Evolutionary conservation across 805 yeast genomes (phyloP).

Genomic region (Lipomyces sp.): DNA sequence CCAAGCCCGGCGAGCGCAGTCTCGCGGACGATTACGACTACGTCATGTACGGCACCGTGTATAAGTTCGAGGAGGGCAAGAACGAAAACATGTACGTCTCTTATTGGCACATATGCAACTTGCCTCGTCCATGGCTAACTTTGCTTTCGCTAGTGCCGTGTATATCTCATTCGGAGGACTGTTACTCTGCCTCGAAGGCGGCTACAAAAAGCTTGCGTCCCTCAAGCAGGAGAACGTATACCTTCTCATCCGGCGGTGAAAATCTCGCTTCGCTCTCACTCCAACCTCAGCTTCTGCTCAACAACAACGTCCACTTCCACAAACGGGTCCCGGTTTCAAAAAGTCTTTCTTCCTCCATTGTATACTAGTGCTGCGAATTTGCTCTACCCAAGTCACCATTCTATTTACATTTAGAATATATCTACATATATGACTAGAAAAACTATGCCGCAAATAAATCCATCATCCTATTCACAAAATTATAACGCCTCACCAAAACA

Average conservation of each 20-base stretch:
- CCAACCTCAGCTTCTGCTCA: not conserved
- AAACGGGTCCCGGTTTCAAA: no score
- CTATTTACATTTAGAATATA: no score
- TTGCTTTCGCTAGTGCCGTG: constrained; percentile 63
- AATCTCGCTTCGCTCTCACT: not conserved
- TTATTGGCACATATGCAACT: not conserved
- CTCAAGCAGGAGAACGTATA: constrained; percentile 94
- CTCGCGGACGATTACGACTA: constrained; percentile 96
- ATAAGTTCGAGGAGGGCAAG: constrained; percentile 86
- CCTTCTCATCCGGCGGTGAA: constrained; percentile 75
- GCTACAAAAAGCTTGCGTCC: constrained; percentile 79
- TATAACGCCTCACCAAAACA: no score
- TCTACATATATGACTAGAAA: no score
- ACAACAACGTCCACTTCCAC: not conserved
- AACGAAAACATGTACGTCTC: constrained; percentile 47
- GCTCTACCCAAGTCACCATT: no score
- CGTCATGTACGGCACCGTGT: constrained; percentile 97
- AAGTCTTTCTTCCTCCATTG: no score
- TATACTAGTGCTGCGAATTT: no score
- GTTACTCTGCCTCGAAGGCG: constrained; percentile 90
- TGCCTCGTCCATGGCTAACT: no score
- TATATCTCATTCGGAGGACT: constrained; percentile 96
- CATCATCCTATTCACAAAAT: no score
- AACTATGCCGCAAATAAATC: no score
- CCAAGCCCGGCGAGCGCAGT: constrained; percentile 76